Evolutionary conservation across 2,329 filamentous ascomycete species (phyloP).

Genomic region (Ophiocordyceps polyrhachis-furcata): DNA sequence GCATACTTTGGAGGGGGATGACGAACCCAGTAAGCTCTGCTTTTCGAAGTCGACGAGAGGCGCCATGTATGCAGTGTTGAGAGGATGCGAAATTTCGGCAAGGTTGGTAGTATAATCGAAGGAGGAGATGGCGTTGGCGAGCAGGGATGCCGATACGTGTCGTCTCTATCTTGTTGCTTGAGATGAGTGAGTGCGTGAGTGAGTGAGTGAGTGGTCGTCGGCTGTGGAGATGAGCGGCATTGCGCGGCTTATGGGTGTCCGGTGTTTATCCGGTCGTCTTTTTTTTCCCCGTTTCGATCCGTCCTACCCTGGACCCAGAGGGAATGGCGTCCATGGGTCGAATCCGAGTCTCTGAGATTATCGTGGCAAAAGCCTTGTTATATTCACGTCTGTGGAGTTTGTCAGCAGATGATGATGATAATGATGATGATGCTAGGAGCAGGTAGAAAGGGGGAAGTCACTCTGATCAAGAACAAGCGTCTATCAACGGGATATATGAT

Average conservation of each 20-base stretch:
- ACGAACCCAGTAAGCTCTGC: slow-evolving; percentile 46
- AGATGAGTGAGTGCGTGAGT: neutral
- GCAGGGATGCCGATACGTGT: neutral
- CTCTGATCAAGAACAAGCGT: too few relatives aligned
- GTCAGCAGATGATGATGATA: too few relatives aligned
- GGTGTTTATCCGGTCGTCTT: neutral
- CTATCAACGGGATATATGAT: too few relatives aligned
- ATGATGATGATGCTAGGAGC: too few relatives aligned
- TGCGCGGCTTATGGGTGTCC: neutral
- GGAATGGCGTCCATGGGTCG: too few relatives aligned
- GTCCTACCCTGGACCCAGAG: neutral
- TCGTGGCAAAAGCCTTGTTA: too few relatives aligned
- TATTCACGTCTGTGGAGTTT: too few relatives aligned
- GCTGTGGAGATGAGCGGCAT: neutral
- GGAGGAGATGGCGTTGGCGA: neutral
- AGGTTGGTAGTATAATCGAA: too few relatives aligned
- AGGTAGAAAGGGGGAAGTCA: too few relatives aligned
- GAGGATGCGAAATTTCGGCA: too few relatives aligned
- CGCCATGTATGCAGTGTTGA: neutral
- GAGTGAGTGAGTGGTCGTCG: neutral
- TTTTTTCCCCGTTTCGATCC: neutral
- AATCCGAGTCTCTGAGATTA: too few relatives aligned
- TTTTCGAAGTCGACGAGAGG: slow-evolving; percentile 41
- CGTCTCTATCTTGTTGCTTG: neutral
- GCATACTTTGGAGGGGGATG: neutral